Percentiles rank a stretch among this genome's conserved stretches.
phyloP scores from a whole-genome alignment of 305 asterid species.

The Rubia tinctorum region DNA sequence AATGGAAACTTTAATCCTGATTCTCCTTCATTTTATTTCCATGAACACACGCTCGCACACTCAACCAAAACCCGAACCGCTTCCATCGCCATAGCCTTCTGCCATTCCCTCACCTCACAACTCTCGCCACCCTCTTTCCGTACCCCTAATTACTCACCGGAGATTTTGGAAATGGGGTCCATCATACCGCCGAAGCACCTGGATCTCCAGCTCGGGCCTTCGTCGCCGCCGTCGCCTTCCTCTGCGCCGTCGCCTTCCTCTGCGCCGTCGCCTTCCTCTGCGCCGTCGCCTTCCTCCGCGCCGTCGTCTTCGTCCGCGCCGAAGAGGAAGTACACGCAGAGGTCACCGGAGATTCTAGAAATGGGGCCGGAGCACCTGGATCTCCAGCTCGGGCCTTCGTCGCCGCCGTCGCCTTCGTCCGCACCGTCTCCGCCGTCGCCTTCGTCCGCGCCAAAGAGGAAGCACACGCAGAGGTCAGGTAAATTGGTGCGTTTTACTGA shows the following conservation, averaged over 20 bases:
- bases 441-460: no score
- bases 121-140: neutral
- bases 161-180: slow-evolving; percentile 14
- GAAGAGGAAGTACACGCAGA: no score
- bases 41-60: neutral
- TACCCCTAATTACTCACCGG: neutral
- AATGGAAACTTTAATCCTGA: no score
- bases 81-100: neutral
- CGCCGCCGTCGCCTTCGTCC: no score
- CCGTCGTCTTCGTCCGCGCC: neutral
- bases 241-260: no score
- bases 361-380: slow-evolving; percentile 17
- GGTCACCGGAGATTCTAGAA: neutral
- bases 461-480: slow-evolving; percentile 49
- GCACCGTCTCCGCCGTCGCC: slow-evolving; percentile 22
- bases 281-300: no score
- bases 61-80: neutral
- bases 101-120: neutral
- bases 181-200: slow-evolving; percentile 9
- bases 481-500: slow-evolving; percentile 73
- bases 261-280: slow-evolving; percentile 20
- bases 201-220: slow-evolving; percentile 16
- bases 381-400: slow-evolving; percentile 18
- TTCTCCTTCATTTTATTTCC: no score
- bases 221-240: slow-evolving; percentile 17